Conservation (phyloP, 2,329 filamentous ascomycete species). For the Dothistroma pini region DNA sequence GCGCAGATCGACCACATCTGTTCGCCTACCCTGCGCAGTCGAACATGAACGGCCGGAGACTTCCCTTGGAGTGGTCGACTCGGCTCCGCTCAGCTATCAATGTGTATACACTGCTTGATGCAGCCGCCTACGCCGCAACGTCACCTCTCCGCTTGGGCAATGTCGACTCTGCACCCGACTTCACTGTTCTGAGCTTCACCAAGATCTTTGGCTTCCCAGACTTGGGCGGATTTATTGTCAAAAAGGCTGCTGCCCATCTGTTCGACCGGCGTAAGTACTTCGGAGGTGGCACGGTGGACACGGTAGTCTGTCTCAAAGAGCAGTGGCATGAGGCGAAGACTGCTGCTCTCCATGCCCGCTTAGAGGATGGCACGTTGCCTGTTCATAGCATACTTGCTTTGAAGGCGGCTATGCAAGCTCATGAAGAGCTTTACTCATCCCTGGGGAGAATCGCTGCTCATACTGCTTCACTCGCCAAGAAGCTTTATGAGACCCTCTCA, state of each 20-base stretch:
- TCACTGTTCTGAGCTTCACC: slow-evolving; percentile 83
- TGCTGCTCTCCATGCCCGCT: slow-evolving; percentile 67
- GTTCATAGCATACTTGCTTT: slow-evolving; percentile 87
- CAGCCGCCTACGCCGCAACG: slow-evolving; percentile 75
- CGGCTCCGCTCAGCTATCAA: background rate
- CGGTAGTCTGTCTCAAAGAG: slow-evolving; percentile 69
- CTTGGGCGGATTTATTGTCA: slow-evolving; percentile 77
- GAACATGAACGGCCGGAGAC: slow-evolving; percentile 79
- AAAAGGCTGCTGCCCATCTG: slow-evolving; percentile 65
- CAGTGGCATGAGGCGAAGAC: slow-evolving; percentile 78
- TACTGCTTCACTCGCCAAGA: slow-evolving; percentile 60
- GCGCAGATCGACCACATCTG: slow-evolving; percentile 41
- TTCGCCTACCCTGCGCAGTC: slow-evolving; percentile 91
- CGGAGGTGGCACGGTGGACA: slow-evolving; percentile 89
- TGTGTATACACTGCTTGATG: slow-evolving; percentile 72
- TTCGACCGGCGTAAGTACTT: slow-evolving; percentile 69
- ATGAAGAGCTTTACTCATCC: slow-evolving; percentile 62
- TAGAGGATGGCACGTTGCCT: slow-evolving; percentile 89
- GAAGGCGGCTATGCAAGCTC: slow-evolving; percentile 67
- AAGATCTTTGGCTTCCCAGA: slow-evolving; percentile 99
- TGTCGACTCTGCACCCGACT: slow-evolving; percentile 66
- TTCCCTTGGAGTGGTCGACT: slow-evolving; percentile 65
- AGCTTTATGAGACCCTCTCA: slow-evolving; percentile 57
- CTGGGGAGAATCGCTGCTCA: slow-evolving; percentile 69
- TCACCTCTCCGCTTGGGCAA: slow-evolving; percentile 68